These are phyloP conservation scores for Furcasterigmium furcatum DNA, from an alignment of 2,329 filamentous ascomycete genomes.

Conservation along the genomic window DNA sequence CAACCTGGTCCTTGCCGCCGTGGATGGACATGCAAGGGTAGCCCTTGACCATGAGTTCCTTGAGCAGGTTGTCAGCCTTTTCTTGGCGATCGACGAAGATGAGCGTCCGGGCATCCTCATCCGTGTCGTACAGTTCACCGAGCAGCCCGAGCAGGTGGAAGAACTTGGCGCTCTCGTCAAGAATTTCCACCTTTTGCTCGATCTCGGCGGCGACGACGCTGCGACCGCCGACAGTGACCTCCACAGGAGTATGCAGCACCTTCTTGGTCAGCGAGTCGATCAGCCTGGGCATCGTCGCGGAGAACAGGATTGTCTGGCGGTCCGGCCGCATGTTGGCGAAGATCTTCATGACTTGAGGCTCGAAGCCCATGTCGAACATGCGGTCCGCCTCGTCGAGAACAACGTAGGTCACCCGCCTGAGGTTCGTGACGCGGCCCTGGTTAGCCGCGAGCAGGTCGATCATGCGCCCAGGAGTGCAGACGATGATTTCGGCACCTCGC, in stretches of 20 bases:
- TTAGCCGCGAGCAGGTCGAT: conserved; percentile 95
- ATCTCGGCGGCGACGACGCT: conserved; percentile 89
- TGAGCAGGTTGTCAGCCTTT: conserved; percentile 76
- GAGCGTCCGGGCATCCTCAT: conserved; percentile 85
- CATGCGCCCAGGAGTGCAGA: conserved; percentile 91
- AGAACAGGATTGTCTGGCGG: conserved; percentile 92
- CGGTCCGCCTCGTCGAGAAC: conserved; percentile 96
- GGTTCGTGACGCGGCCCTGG: conserved; percentile 87
- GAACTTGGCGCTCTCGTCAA: conserved; percentile 81
- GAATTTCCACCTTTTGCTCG: conserved; percentile 86
- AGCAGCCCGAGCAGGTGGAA: conserved; percentile 79
- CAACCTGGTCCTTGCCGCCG: conserved; percentile 89
- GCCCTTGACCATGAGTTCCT: conserved; percentile 76
- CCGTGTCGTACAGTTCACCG: conserved; percentile 79
- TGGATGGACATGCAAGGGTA: conserved; percentile 94
- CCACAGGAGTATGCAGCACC: conserved; percentile 77
- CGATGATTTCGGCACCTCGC: conserved; percentile 89
- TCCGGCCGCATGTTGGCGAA: conserved; percentile 88
- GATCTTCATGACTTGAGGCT: conserved; percentile 97
- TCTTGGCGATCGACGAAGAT: conserved; percentile 94
- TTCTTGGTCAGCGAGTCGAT: conserved; percentile 92
- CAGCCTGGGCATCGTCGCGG: conserved; percentile 90
- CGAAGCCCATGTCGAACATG: conserved; percentile 99
- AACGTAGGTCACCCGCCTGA: conserved; percentile 85
- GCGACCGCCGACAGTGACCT: conserved; percentile 87